Percentiles rank a stretch among this genome's conserved stretches.
Evolutionary conservation across 2,329 filamentous ascomycete genomes (phyloP).

Genomic region (Talaromyces rugulosus): DNA sequence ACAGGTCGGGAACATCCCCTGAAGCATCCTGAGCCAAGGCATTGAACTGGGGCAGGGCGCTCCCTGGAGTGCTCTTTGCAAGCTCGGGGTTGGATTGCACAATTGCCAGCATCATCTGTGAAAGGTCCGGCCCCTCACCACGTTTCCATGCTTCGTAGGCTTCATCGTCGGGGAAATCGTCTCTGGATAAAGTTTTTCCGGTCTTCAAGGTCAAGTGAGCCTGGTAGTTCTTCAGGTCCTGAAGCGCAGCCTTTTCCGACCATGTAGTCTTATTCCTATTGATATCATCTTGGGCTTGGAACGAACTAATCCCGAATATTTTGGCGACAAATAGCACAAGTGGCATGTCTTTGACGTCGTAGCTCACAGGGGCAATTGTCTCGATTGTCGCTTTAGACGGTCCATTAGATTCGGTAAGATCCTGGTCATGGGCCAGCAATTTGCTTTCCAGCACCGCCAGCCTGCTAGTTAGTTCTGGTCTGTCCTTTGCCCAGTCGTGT

Average conservation of each 20-base stretch:
- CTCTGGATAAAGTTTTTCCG: slow-evolving; percentile 67
- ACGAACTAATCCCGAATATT: slow-evolving; percentile 76
- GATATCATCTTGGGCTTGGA: slow-evolving; percentile 81
- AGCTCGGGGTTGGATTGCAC: slow-evolving; percentile 81
- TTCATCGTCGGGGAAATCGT: slow-evolving; percentile 88
- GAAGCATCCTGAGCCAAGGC: slow-evolving; percentile 21
- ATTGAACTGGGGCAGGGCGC: slow-evolving; percentile 56
- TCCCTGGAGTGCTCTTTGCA: slow-evolving; percentile 66
- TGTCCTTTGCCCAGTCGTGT: slow-evolving; percentile 78
- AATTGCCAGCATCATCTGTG: slow-evolving; percentile 89
- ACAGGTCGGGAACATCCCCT: slow-evolving; percentile 43
- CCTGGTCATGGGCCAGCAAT: slow-evolving; percentile 87
- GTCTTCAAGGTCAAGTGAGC: slow-evolving; percentile 78
- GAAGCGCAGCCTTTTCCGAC: slow-evolving; percentile 87
- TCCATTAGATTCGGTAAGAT: slow-evolving; percentile 64
- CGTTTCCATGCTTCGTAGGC: slow-evolving; percentile 88
- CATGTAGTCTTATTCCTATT: slow-evolving; percentile 74
- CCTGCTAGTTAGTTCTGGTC: slow-evolving; percentile 75
- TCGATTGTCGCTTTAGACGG: slow-evolving; percentile 65
- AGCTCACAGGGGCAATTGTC: slow-evolving; percentile 74
- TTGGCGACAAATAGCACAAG: slow-evolving; percentile 81
- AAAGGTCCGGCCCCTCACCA: slow-evolving; percentile 78
- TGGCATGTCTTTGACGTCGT: slow-evolving; percentile 96
- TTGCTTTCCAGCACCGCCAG: slow-evolving; percentile 85
- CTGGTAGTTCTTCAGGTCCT: slow-evolving; percentile 91